These are phyloP conservation scores for Diplotaxis tenuifolia DNA, from an alignment of 345 rosid species.

Conservation along the genomic window DNA sequence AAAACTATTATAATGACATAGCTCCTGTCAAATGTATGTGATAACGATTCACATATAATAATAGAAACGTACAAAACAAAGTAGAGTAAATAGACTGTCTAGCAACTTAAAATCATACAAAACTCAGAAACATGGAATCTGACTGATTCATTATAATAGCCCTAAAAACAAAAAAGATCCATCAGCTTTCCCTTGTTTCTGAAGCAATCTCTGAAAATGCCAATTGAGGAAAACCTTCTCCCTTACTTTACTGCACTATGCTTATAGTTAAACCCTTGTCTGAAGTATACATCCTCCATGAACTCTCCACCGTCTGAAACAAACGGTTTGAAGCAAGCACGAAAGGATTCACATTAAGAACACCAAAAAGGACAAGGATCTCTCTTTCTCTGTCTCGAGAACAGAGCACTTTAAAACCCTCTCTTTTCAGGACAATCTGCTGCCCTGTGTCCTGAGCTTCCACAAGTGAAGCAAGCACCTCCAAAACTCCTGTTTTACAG, in stretches of 20 bases:
- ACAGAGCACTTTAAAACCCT: background rate
- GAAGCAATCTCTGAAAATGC: slow-evolving; percentile 39
- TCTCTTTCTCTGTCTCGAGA: background rate
- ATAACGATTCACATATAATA: slow-evolving; percentile 20
- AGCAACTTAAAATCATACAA: slow-evolving; percentile 28
- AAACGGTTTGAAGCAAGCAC: slow-evolving; percentile 22
- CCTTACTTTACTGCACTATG: slow-evolving; percentile 23
- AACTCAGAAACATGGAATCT: slow-evolving; percentile 30
- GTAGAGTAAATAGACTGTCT: slow-evolving; percentile 14
- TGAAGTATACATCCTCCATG: slow-evolving; percentile 25
- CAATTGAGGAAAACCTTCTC: slow-evolving; percentile 22
- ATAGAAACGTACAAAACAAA: slow-evolving; percentile 16
- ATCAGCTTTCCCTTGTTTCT: slow-evolving; percentile 33
- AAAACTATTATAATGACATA: background rate
- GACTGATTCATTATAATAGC: slow-evolving; percentile 25
- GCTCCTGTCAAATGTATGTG: slow-evolving; percentile 16
- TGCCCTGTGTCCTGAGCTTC: slow-evolving; percentile 2
- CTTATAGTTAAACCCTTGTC: slow-evolving; percentile 22
- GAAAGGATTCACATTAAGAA: slow-evolving; percentile 13
- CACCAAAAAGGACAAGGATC: slow-evolving; percentile 12
- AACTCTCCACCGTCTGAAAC: slow-evolving; percentile 9
- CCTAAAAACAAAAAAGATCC: slow-evolving; percentile 5
- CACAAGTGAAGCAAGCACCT: background rate
- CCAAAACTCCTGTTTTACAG: background rate
- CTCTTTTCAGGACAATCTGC: background rate